Base-by-base conservation (phyloP, 1,284 basidiomycete species). In the Cutaneotrichosporon daszewskae region DNA sequence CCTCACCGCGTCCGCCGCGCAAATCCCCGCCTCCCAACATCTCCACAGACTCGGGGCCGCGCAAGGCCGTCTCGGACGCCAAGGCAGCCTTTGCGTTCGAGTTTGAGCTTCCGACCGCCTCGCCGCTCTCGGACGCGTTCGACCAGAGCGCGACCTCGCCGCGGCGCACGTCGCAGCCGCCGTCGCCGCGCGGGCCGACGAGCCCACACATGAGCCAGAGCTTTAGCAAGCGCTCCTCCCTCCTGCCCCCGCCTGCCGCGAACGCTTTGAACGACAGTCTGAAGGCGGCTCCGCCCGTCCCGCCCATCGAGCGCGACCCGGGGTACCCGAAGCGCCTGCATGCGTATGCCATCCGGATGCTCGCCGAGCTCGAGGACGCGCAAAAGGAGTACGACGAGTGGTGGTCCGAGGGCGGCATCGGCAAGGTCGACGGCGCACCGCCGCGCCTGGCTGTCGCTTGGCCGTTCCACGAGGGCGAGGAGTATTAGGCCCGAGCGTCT, bases 331-430 rank as follows among this genome's bases (percentile, higher is more conserved):
- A 42, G 40, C 60, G 57, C 26, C 56, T 73, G 22, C 75, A 76
- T 47, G 70, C 71, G 29, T 76, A 76, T 53, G 73, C 73, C 5
- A 64, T 74, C 16, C 56, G 73, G 27, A 73, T 73, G 52, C 54
- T 76, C 47, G 63, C 70, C 19, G 75, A 76, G 53, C 60, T 75
- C 28, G 75, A 75, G 55, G 72, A 74, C 51, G 70, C 71, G 27
- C 62, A 73, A 49, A 69, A 69, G 53, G 72, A 74, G 62, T 71
- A 70, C 46, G 68, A 71, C 42, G 69, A 70, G 44, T 72, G 71
- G 71, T 72, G 67, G 66, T 60, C 64, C 31, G 65, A 69, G 23
- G 63, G 60, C 31, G 71, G 71, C 9, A 64, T 69, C 22, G 69
- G 70, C 5, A 61, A 57, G 46, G 55, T 64, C 32, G 70, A 71